Evolutionary conservation across 345 rosid genomes (phyloP), one percentile per base, ranked within the genome.

Genomic region (Syzygium jambos): DNA sequence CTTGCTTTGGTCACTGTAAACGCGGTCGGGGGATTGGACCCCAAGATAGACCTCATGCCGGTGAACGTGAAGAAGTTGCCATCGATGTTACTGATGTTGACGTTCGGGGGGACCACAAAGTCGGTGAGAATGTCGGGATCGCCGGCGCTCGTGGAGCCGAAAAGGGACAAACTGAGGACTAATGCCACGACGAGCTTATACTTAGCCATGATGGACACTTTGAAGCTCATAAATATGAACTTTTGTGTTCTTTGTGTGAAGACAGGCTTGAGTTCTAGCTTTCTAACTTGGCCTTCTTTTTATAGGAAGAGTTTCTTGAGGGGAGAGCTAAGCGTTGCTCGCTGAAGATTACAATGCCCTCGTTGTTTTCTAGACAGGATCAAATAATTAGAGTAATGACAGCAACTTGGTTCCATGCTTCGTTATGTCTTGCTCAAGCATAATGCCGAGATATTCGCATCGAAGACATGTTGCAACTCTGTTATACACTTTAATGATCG

Each of bases 111-210:
- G 52, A 51, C 63, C 4, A 88, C 29, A 53, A 86, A 90, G 88
- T 90, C 91, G 17, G 87, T 78, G 30, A 86, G 85, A 49, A 90
- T 86, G 61, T 90, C 89, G 4, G 90, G 87, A 61, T 80, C 90
- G 15, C 85, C 85, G 17, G 85, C 87, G 41, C 22, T 41, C 6
- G 85, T 38, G 0, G 12, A 7, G 25, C 13, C 34, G 6, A 73
- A 9, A 16, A 52, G 16, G 30, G 56, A 22, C 43, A 83, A 23
- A 22, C 21, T 19, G 7, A 84, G 56, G 54, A 84, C 56, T 51
- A 51, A 43, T 9, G 85, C 29, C 52, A 13, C 16, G 52, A 8
- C 9, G 19, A 84, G 51, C 61, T 56, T 27, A 11, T 19, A 14
- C 14, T 84, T 25, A 15, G 84, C 84, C 51, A 41, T 78, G 27